These are phyloP conservation scores for Metschnikowia orientalis DNA, from an alignment of 805 yeast genomes.

Conservation along the genomic window DNA sequence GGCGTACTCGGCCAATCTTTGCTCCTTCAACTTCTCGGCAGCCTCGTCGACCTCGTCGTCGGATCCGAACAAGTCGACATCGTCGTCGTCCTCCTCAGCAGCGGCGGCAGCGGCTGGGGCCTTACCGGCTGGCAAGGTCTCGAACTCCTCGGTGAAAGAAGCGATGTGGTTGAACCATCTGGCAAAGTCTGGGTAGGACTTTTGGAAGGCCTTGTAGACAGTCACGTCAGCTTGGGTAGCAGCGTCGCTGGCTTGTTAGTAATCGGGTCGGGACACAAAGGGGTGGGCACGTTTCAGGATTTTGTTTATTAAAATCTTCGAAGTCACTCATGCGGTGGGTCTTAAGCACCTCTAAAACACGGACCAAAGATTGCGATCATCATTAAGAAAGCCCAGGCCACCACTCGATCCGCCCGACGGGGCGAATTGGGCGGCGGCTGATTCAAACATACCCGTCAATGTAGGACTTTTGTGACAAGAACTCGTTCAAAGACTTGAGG, in stretches of 20 bases:
- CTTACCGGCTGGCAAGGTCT: slow-evolving; percentile 72
- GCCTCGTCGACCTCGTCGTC: slow-evolving; percentile 92
- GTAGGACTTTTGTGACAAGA: slow-evolving; percentile 91
- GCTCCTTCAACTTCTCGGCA: slow-evolving; percentile 95
- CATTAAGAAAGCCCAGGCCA: slow-evolving; percentile 30
- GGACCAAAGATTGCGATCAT: slow-evolving; percentile 83
- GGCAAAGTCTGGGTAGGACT: slow-evolving; percentile 86
- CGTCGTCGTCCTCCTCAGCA: slow-evolving; percentile 65
- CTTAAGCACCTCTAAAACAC: slow-evolving; percentile 96
- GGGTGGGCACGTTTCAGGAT: no score
- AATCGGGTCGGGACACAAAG: no score
- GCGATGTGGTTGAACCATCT: slow-evolving; percentile 99
- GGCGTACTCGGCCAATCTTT: slow-evolving; percentile 96
- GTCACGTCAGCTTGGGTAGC: slow-evolving; percentile 96
- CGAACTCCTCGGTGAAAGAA: slow-evolving; percentile 83
- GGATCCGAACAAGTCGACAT: slow-evolving; percentile 91
- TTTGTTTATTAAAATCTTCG: slow-evolving; percentile 34
- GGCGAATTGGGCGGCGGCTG: no score
- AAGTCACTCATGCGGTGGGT: slow-evolving; percentile 93
- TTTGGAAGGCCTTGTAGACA: slow-evolving; percentile 90
- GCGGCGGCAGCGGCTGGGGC: slow-evolving; percentile 52
- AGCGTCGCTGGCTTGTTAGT: slow-evolving; percentile 54
- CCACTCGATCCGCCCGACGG: neutral
- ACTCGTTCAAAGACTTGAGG: slow-evolving; percentile 65
- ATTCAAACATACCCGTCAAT: slow-evolving; percentile 84